phyloP scores from a whole-genome alignment of 805 yeast genomes.

The Wickerhamomyces hampshirensis region DNA sequence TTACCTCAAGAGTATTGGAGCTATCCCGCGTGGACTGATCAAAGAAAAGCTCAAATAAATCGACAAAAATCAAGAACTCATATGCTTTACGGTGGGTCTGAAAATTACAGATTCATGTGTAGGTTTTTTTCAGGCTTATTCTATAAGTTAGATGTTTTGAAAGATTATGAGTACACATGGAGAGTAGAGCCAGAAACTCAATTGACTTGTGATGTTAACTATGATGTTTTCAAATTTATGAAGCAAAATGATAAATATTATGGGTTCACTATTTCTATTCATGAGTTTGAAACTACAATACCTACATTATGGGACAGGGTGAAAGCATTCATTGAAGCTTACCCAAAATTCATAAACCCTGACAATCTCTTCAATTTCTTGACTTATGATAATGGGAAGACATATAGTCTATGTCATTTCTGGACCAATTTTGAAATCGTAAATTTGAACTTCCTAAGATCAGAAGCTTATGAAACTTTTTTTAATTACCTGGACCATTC shows the following conservation, averaged over 20 bases:
- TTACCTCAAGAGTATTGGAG: conserved; percentile 45
- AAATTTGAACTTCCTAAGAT: conserved; percentile 44
- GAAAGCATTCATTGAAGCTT: conserved; percentile 36
- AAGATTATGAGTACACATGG: conserved; percentile 51
- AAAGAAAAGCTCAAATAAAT: conserved; percentile 27
- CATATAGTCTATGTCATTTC: conserved; percentile 55
- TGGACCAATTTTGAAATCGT: conserved; percentile 64
- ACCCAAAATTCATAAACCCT: conserved; percentile 46
- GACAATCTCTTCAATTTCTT: conserved; percentile 49
- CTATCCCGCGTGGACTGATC: conserved; percentile 40
- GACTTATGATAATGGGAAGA: conserved; percentile 38
- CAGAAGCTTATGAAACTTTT: conserved; percentile 39
- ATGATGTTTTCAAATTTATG: conserved; percentile 81
- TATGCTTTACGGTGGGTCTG: conserved; percentile 43
- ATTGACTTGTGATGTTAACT: conserved; percentile 53
- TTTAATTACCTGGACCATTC: conserved; percentile 42
- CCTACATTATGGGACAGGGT: conserved; percentile 48
- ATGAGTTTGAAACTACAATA: conserved; percentile 62
- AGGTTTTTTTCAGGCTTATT: conserved; percentile 68
- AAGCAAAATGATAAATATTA: conserved; percentile 68
- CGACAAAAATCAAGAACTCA: conserved; percentile 26
- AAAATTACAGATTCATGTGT: conserved; percentile 60
- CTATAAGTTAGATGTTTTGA: conserved; percentile 40
- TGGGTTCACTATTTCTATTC: conserved; percentile 74
- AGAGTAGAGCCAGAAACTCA: conserved; percentile 58